Conservation (phyloP, 805 yeast genomes). For the Ogataea corticis region DNA sequence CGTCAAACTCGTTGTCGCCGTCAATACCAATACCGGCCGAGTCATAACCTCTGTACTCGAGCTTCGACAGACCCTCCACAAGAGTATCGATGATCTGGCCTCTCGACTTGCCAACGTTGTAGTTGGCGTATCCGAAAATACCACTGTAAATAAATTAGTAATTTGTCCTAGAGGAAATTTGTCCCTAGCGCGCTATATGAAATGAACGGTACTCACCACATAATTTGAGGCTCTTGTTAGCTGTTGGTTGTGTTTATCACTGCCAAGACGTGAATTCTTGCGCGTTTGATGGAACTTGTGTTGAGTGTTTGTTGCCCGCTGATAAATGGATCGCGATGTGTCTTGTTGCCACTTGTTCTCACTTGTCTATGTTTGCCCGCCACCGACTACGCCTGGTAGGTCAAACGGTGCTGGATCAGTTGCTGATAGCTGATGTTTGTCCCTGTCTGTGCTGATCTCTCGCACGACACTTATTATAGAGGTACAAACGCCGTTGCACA, state of each 20-base stretch:
- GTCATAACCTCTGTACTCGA: slow-evolving; percentile 98
- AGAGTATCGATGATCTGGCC: slow-evolving; percentile 90
- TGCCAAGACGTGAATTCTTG: too few relatives aligned
- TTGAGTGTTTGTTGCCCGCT: too few relatives aligned
- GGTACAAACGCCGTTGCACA: neutral
- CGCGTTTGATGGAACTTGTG: too few relatives aligned
- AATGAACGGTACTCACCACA: too few relatives aligned
- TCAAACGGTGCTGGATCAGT: neutral
- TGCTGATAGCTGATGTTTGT: neutral
- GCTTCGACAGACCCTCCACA: slow-evolving; percentile 78
- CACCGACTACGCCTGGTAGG: neutral
- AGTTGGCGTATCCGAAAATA: slow-evolving; percentile 96
- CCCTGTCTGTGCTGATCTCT: neutral
- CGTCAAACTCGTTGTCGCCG: slow-evolving; percentile 59
- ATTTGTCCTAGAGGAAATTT: too few relatives aligned
- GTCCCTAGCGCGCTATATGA: too few relatives aligned
- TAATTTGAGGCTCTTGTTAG: too few relatives aligned
- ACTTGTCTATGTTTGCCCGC: slow-evolving; percentile 3
- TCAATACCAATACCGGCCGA: slow-evolving; percentile 96
- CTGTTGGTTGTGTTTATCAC: too few relatives aligned
- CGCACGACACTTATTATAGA: slow-evolving; percentile 2
- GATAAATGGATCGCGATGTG: too few relatives aligned
- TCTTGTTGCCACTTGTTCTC: neutral
- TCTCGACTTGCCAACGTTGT: slow-evolving; percentile 85
- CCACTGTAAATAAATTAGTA: slow-evolving; percentile 52